These are phyloP conservation scores for Scytalidium lignicola DNA, from an alignment of 2,329 filamentous ascomycete species.

Conservation along the genomic window DNA sequence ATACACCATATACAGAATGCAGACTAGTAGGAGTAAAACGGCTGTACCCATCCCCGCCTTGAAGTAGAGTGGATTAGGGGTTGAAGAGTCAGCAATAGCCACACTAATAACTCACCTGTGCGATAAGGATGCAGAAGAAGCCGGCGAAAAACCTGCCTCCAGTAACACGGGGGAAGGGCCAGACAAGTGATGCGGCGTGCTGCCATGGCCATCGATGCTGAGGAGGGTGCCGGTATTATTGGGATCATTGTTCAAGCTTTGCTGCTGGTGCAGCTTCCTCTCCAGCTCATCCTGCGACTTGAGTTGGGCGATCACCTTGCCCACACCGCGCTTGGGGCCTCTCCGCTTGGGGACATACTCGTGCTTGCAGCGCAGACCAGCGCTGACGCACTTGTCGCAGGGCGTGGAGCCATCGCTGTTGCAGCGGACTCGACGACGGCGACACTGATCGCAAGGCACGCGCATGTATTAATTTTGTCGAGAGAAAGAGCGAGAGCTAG, in stretches of 20 bases:
- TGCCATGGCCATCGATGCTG: too few species aligned
- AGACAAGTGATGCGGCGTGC: too few species aligned
- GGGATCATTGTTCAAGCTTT: too few species aligned
- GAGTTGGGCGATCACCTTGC: conserved; percentile 49
- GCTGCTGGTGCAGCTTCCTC: not conserved
- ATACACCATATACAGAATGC: too few species aligned
- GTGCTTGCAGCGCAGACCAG: conserved; percentile 52
- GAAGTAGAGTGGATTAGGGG: too few species aligned
- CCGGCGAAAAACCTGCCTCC: not conserved
- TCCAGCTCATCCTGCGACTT: conserved; percentile 30
- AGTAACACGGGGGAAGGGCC: too few species aligned
- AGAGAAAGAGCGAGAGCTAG: too few species aligned
- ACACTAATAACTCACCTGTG: not conserved
- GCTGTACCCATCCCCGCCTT: too few species aligned
- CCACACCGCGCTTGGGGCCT: conserved; percentile 53
- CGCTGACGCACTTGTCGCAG: conserved; percentile 38
- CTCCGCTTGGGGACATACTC: conserved; percentile 58
- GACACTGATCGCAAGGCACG: not conserved
- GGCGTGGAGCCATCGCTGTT: conserved; percentile 39
- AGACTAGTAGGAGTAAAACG: too few species aligned
- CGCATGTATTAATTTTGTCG: not conserved
- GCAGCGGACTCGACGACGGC: not conserved
- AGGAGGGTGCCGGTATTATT: too few species aligned
- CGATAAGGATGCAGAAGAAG: not conserved
- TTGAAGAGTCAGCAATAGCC: too few species aligned